Evolutionary conservation across 164 flowering plant species (phyloP), one percentile per base, ranked within the genome.

Genomic region (Macadamia integrifolia): DNA sequence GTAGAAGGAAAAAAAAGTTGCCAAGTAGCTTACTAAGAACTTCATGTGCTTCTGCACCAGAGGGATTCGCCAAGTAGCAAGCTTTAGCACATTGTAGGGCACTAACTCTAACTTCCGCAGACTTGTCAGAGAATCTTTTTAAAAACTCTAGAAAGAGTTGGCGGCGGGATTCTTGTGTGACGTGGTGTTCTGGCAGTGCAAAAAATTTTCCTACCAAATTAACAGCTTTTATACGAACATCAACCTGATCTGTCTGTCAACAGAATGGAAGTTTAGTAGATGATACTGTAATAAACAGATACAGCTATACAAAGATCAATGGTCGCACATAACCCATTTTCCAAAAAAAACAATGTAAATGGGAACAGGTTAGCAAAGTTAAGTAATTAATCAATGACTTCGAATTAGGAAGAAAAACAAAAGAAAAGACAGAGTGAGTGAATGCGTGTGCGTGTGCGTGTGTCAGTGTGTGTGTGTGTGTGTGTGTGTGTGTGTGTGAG

Each of bases 201-300:
- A 92, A 78, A 72, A 94, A 87, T 74, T 77, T 92, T 70, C 91
- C 96, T 67, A 88, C 77, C 58, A 92, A 77, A 66, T 80, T 80
- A 66, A 94, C 85, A 66, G 96, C 92, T 79, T 90, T 92, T 72
- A 88, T 87, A 44, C 99, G 86, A 57, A 87, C 88, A 87, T 94
- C 99, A 73, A 92, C 98, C 77, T 92, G 97, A 81, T 94, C 97
- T 67, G 89, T 80, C 99, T 94, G 75, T 76, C 77, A 60, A 68
- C 18, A 60, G 13, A 60, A 48, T 9, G n/a, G 60, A n/a, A 68
- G 57, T 49, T 56, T 3, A 71, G 6, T 30, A 32, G 50, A 58
- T 2, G 46, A 69, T 49, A 23, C 50, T 59, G 35, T 23, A 58
- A 64, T 29, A 3, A 35, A 68, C 23, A 35, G n/a, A 23, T 13